These are phyloP conservation scores for Persicaria tinctoria DNA, from an alignment of 148 eudicot species.

Conservation along the genomic window DNA sequence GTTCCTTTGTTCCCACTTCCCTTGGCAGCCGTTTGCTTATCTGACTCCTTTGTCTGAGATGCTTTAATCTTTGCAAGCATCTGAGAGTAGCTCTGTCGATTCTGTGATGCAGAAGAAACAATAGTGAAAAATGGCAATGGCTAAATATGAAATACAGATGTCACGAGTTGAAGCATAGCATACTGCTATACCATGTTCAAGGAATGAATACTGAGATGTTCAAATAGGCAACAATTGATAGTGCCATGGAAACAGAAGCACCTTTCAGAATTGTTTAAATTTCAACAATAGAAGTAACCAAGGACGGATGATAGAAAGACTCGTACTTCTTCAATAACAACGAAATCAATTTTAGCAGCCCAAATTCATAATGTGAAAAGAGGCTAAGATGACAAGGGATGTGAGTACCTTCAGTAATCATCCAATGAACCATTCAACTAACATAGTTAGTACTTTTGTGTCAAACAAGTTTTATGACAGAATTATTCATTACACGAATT, in stretches of 20 bases:
- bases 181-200: not conserved
- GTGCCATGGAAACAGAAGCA: not conserved
- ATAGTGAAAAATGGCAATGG: not conserved
- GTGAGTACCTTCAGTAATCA: not conserved
- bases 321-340: not conserved
- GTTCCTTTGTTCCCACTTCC: conserved; percentile 16
- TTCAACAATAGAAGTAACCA: not conserved
- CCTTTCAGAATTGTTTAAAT: not conserved
- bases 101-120: conserved; percentile 17
- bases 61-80: conserved; percentile 29
- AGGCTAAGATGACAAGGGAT: not conserved
- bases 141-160: not conserved
- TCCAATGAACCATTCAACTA: not conserved
- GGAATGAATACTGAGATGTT: not conserved
- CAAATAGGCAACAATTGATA: not conserved
- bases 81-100: conserved; percentile 38
- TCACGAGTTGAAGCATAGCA: conserved; percentile 1
- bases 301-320: not conserved
- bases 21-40: conserved; percentile 13
- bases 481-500: not conserved
- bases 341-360: not conserved
- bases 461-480: conserved; percentile 6
- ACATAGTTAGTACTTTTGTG: not conserved
- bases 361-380: not conserved
- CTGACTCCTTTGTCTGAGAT: conserved; percentile 13